These are phyloP conservation scores for Pilatotrama ljubarskyi DNA, from an alignment of 768 basidiomycete genomes.

Conservation along the genomic window DNA sequence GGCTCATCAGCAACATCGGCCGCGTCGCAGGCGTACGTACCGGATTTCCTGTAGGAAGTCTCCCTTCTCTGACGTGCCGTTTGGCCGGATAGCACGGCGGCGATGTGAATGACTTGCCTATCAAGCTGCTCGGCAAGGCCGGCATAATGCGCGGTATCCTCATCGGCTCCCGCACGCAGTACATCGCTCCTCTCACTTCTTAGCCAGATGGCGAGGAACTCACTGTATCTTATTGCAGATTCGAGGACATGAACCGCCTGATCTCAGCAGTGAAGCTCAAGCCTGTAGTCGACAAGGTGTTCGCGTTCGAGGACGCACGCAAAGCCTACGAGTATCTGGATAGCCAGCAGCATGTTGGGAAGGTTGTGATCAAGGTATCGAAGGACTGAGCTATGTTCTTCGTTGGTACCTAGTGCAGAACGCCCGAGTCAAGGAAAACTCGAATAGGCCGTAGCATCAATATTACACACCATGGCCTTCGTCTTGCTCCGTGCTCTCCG, in stretches of 20 bases:
- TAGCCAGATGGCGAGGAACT: conserved; percentile 36
- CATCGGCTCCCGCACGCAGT: conserved; percentile 62
- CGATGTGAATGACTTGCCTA: conserved; percentile 22
- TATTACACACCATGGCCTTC: no score
- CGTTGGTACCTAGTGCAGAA: no score
- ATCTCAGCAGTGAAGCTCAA: conserved; percentile 45
- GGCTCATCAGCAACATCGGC: conserved; percentile 52
- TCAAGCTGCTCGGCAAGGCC: conserved; percentile 20
- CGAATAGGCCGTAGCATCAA: no score
- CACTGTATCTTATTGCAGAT: conserved; percentile 36
- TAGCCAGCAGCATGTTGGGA: conserved; percentile 60
- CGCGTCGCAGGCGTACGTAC: conserved; percentile 43
- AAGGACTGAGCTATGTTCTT: conserved; percentile 16
- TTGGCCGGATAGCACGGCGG: conserved; percentile 5
- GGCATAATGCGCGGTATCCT: conserved; percentile 51
- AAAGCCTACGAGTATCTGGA: conserved; percentile 54
- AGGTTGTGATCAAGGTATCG: conserved; percentile 54
- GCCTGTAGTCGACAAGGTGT: conserved; percentile 59
- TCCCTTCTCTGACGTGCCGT: background rate
- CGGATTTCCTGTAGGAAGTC: conserved; percentile 11
- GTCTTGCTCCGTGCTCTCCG: no score
- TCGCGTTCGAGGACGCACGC: conserved; percentile 53
- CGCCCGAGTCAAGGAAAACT: no score
- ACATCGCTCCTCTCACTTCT: conserved; percentile 27
- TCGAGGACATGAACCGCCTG: conserved; percentile 53